Evolutionary conservation across 2,329 filamentous ascomycete genomes (phyloP).

Genomic region (Trichoderma arundinaceum): DNA sequence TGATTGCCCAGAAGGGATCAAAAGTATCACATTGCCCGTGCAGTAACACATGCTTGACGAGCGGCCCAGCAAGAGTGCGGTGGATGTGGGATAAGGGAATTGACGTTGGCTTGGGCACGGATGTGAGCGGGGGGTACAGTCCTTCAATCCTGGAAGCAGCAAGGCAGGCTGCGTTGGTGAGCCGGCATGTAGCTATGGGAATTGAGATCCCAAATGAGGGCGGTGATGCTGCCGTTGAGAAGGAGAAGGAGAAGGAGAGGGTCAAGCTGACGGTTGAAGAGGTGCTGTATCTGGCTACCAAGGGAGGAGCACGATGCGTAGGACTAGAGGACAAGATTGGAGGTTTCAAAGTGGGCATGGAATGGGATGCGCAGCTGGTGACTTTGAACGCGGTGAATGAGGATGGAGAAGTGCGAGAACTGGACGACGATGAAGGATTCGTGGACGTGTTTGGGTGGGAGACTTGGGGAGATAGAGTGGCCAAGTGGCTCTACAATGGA

Average conservation of each 20-base stretch:
- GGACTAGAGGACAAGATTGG: constrained; percentile 76
- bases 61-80: constrained; percentile 77
- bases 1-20: constrained; percentile 65
- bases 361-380: constrained; percentile 90
- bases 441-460: constrained; percentile 94
- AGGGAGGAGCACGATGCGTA: constrained; percentile 83
- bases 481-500: constrained; percentile 94
- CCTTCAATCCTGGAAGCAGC: constrained; percentile 82
- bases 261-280: constrained; percentile 83
- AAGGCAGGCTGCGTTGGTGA: constrained; percentile 79
- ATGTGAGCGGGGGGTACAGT: constrained; percentile 87
- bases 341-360: constrained; percentile 82
- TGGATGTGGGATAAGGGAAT: constrained; percentile 76
- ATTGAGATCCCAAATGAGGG: constrained; percentile 38
- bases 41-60: constrained; percentile 82
- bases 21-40: constrained; percentile 87
- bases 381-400: constrained; percentile 57
- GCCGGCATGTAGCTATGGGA: constrained; percentile 70
- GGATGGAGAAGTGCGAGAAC: constrained; percentile 35
- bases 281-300: constrained; percentile 82
- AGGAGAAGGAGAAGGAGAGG: constrained; percentile 46
- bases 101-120: constrained; percentile 84
- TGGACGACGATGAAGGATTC: constrained; percentile 56
- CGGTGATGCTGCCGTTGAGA: neutral
- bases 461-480: constrained; percentile 81